Evolutionary conservation across 2,329 filamentous ascomycete species (phyloP).

Genomic region (Clonostachys rhizophaga): DNA sequence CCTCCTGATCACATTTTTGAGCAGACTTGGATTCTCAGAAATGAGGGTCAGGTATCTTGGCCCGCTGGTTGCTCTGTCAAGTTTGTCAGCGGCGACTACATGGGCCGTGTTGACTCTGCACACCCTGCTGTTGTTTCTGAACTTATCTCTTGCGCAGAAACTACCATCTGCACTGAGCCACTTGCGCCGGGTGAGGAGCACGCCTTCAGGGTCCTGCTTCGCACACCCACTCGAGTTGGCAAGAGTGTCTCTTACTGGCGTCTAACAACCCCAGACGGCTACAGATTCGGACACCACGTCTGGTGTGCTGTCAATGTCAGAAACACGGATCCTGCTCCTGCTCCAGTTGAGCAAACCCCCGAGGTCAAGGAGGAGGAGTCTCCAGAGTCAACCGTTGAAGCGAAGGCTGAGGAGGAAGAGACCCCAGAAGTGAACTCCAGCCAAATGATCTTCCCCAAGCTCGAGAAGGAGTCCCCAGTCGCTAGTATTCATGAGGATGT

Average conservation of each 20-base stretch:
- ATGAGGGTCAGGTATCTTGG: slow-evolving; percentile 76
- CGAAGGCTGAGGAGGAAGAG: slow-evolving; percentile 18
- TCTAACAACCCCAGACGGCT: slow-evolving; percentile 73
- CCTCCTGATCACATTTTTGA: slow-evolving; percentile 70
- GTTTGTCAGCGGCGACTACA: slow-evolving; percentile 91
- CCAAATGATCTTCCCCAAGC: slow-evolving; percentile 94
- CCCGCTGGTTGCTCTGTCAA: slow-evolving; percentile 85
- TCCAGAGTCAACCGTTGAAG: slow-evolving; percentile 6
- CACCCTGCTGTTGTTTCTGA: slow-evolving; percentile 75
- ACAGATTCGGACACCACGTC: slow-evolving; percentile 84
- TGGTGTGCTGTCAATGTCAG: slow-evolving; percentile 89
- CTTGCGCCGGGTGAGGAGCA: slow-evolving; percentile 71
- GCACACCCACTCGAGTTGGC: slow-evolving; percentile 67
- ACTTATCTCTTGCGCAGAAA: slow-evolving; percentile 76
- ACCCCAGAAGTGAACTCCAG: slow-evolving; percentile 28
- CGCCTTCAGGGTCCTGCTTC: slow-evolving; percentile 79
- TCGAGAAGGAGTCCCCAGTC: slow-evolving; percentile 88
- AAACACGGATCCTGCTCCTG: slow-evolving; percentile 24
- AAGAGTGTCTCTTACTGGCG: slow-evolving; percentile 96
- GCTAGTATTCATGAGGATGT: slow-evolving; percentile 68
- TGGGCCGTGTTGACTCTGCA: slow-evolving; percentile 82
- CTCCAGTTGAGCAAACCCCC: neutral
- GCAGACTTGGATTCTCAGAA: slow-evolving; percentile 89
- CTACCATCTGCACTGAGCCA: slow-evolving; percentile 66
- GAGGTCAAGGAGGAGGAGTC: neutral